phyloP scores from a whole-genome alignment of 306 rosid genomes.

The Bauhinia variegata region DNA sequence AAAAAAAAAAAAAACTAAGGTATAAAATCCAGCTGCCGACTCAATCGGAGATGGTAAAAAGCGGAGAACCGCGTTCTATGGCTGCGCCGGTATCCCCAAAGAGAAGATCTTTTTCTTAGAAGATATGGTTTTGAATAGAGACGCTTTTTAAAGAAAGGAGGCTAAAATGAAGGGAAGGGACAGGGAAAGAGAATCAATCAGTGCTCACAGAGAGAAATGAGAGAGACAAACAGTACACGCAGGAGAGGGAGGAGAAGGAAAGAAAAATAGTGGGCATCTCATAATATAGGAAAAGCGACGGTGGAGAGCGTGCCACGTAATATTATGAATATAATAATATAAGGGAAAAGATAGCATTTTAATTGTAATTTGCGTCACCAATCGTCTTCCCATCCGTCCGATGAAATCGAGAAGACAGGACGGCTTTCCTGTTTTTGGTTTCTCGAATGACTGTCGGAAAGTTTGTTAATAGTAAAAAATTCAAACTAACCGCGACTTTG shows the following conservation, averaged over 20 bases:
- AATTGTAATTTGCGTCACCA: not conserved
- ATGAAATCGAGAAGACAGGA: conserved; percentile 21
- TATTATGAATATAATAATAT: not conserved
- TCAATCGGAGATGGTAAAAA: conserved; percentile 19
- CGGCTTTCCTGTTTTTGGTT: not conserved
- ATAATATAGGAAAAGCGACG: conserved; percentile 52
- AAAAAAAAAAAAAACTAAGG: conserved; percentile 23
- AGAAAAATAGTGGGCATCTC: conserved; percentile 38
- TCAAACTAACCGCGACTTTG: no score
- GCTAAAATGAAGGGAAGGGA: not conserved
- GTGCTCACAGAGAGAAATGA: conserved; percentile 26
- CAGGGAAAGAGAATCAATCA: conserved; percentile 25
- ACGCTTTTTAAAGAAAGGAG: conserved; percentile 46
- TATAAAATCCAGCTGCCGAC: conserved; percentile 24
- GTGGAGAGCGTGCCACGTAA: conserved; percentile 61
- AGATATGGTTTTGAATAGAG: conserved; percentile 47
- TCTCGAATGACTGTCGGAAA: not conserved
- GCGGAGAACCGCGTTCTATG: conserved; percentile 29
- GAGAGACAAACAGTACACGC: not conserved
- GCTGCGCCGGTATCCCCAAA: conserved; percentile 14
- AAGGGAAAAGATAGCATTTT: not conserved
- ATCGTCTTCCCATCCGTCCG: conserved; percentile 19
- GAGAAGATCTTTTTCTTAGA: conserved; percentile 27
- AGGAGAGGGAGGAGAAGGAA: conserved; percentile 5
- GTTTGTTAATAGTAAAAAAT: no score